These are phyloP conservation scores for Sphagnum contortum DNA, from an alignment of 225 moss, liverwort and hornwort genomes.

Conservation along the genomic window DNA sequence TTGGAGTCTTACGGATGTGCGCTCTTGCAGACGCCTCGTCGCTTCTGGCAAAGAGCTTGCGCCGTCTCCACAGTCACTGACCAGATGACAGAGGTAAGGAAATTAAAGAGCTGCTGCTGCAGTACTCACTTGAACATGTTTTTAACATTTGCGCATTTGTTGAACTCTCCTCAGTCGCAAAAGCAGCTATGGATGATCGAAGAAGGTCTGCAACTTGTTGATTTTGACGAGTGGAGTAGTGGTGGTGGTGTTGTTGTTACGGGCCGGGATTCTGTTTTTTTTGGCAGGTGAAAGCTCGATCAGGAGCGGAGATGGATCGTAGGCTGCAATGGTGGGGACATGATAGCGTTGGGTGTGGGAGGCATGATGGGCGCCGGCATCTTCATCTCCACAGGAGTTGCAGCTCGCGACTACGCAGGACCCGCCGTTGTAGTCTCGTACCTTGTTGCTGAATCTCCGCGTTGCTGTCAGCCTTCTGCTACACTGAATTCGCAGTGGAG, in stretches of 20 bases:
- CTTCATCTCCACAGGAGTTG: conserved; percentile 82
- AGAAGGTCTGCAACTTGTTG: not conserved
- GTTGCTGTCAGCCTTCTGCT: conserved; percentile 82
- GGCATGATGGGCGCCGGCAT: conserved; percentile 95
- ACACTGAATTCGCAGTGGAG: conserved; percentile 92
- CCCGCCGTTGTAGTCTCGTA: conserved; percentile 78
- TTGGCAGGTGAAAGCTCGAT: conserved; percentile 32
- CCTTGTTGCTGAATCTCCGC: conserved; percentile 74
- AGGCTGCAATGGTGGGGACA: conserved; percentile 87
- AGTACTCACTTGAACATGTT: not conserved
- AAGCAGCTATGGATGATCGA: too few relatives aligned
- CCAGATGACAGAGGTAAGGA: conserved; percentile 41
- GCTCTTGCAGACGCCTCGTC: conserved; percentile 28
- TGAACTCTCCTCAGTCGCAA: not conserved
- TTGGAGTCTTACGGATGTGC: conserved; percentile 36
- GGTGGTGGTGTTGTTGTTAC: not conserved
- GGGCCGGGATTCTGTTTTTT: not conserved
- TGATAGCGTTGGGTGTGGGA: conserved; percentile 80
- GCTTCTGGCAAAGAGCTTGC: conserved; percentile 25
- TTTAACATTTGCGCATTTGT: not conserved
- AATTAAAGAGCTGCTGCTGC: not conserved
- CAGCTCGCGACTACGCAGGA: conserved; percentile 63
- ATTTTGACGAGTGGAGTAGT: not conserved
- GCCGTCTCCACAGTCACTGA: conserved; percentile 43
- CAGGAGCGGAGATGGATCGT: conserved; percentile 65